Conservation (phyloP, 495 filamentous ascomycete genomes). For the Aspergillus sparsus region DNA sequence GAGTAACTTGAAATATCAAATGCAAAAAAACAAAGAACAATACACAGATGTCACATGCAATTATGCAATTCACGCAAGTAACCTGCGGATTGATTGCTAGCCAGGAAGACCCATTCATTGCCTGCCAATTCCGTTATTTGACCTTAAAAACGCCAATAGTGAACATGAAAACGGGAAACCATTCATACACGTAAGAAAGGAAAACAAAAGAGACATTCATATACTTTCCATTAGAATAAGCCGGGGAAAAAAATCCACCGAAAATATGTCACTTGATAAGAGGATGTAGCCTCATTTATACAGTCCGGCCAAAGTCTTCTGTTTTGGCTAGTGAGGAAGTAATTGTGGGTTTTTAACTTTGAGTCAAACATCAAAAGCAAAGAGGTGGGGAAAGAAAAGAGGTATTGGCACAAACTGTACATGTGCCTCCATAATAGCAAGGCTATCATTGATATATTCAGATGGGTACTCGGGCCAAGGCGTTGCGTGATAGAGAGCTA, state of each 20-base stretch:
- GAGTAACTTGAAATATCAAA: constrained; percentile 3
- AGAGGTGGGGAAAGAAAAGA: background rate
- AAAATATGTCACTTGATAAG: constrained; percentile 24
- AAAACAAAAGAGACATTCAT: constrained; percentile 22
- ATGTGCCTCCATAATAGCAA: constrained; percentile 12
- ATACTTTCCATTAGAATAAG: constrained; percentile 30
- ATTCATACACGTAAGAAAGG: constrained; percentile 21
- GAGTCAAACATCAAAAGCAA: constrained; percentile 7
- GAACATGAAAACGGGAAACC: constrained; percentile 27
- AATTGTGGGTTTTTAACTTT: constrained; percentile 10
- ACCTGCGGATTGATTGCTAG: constrained; percentile 29
- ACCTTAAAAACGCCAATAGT: constrained; percentile 40
- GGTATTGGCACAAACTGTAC: constrained; percentile 18
- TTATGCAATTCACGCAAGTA: constrained; percentile 30
- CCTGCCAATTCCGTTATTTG: constrained; percentile 31
- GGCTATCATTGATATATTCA: constrained; percentile 1
- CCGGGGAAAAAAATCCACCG: constrained; percentile 19
- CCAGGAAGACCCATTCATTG: constrained; percentile 27
- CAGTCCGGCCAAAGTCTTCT: constrained; percentile 17
- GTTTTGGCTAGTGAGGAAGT: constrained; percentile 8
- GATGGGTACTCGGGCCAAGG: background rate
- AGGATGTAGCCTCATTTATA: constrained; percentile 30
- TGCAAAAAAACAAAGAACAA: constrained; percentile 10
- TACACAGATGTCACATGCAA: constrained; percentile 13
- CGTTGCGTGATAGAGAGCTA: background rate